Conservation (phyloP, 805 yeast genomes). For the Candida xiaguanensis region DNA sequence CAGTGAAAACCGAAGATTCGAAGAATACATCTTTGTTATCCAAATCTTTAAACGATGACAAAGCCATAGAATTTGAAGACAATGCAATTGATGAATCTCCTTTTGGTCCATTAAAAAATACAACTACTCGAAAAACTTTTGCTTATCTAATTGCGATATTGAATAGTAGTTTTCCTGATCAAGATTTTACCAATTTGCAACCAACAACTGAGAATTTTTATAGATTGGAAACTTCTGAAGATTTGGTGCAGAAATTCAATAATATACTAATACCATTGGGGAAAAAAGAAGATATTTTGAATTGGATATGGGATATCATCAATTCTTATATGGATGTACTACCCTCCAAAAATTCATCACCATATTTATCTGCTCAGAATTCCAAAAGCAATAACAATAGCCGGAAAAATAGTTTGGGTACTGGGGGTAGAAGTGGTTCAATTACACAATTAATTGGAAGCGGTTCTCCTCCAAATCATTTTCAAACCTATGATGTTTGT, state of each 20-base stretch:
- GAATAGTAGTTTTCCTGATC: slow-evolving; percentile 93
- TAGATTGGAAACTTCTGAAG: slow-evolving; percentile 33
- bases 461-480: slow-evolving; percentile 15
- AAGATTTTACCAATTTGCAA: slow-evolving; percentile 83
- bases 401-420: slow-evolving; percentile 25
- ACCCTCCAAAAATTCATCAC: slow-evolving; percentile 27
- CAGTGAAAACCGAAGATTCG: background rate
- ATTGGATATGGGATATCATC: slow-evolving; percentile 86
- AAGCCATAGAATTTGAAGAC: slow-evolving; percentile 9
- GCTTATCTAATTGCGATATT: slow-evolving; percentile 87
- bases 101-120: slow-evolving; percentile 85
- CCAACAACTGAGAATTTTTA: slow-evolving; percentile 63
- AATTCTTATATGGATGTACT: slow-evolving; percentile 74
- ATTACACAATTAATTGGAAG: slow-evolving; percentile 9
- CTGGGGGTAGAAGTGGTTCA: slow-evolving; percentile 7
- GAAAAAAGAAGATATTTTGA: slow-evolving; percentile 36
- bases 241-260: slow-evolving; percentile 65
- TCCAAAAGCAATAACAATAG: slow-evolving; percentile 15
- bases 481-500: slow-evolving; percentile 39
- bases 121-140: slow-evolving; percentile 84
- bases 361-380: slow-evolving; percentile 16
- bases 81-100: slow-evolving; percentile 52
- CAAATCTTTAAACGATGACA: slow-evolving; percentile 19
- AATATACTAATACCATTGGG: slow-evolving; percentile 60
- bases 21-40: slow-evolving; percentile 15